Evolutionary conservation across 257 asterid species (phyloP).

Genomic region (Fraxinus excelsior): DNA sequence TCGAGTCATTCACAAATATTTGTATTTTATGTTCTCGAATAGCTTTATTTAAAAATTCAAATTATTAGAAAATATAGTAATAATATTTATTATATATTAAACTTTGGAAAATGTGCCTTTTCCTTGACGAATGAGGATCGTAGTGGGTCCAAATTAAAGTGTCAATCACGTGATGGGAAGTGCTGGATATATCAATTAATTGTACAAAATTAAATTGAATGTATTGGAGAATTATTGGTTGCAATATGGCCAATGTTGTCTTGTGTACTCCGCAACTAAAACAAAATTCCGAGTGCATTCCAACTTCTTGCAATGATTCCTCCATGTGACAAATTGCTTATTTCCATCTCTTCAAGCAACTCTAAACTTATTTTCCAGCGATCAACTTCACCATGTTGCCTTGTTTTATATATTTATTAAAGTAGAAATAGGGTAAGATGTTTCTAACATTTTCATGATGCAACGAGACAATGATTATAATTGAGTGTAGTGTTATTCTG

Average conservation of each 20-base stretch:
- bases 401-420: too few species aligned
- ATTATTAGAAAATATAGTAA: neutral
- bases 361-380: neutral
- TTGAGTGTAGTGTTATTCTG: too few species aligned
- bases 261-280: neutral
- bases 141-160: slow-evolving; percentile 13
- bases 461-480: too few species aligned
- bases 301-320: neutral
- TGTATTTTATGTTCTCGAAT: too few species aligned
- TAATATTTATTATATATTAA: neutral
- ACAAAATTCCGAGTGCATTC: neutral
- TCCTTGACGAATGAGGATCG: slow-evolving; percentile 22
- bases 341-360: slow-evolving; percentile 24
- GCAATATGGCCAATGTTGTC: neutral
- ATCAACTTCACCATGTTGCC: neutral
- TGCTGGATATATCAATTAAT: neutral
- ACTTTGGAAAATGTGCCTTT: slow-evolving; percentile 10
- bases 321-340: neutral
- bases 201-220: neutral
- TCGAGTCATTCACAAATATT: too few species aligned
- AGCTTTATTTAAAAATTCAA: too few species aligned
- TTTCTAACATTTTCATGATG: too few species aligned
- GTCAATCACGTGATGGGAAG: slow-evolving; percentile 22
- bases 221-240: neutral
- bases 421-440: too few species aligned